Conservation (phyloP, 2,329 filamentous ascomycete species). For the Fusarium transvaalense region DNA sequence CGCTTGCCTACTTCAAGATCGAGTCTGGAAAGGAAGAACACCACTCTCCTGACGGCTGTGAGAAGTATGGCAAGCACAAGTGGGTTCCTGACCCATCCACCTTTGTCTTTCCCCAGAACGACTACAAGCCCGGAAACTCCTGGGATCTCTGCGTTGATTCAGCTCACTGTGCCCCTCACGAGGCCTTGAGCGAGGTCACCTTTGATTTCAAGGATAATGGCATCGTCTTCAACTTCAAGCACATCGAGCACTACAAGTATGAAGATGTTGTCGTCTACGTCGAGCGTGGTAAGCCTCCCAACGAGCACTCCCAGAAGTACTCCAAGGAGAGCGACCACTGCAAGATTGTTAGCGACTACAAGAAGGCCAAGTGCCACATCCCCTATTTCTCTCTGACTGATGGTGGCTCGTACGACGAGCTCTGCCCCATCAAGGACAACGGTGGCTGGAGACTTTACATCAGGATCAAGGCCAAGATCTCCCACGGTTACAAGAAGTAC, state of each 20-base stretch:
- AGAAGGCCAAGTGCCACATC: constrained; percentile 45
- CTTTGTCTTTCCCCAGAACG: constrained; percentile 44
- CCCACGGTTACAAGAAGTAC: constrained; percentile 42
- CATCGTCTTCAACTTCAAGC: constrained; percentile 43
- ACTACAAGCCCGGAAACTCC: constrained; percentile 37
- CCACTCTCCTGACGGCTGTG: constrained; percentile 39
- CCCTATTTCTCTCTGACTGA: constrained; percentile 46
- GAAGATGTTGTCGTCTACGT: constrained; percentile 45
- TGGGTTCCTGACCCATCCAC: constrained; percentile 47
- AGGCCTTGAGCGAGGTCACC: constrained; percentile 42
- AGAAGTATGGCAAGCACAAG: constrained; percentile 42
- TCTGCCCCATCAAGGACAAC: constrained; percentile 45
- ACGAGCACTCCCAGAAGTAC: constrained; percentile 40
- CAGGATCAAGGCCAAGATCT: constrained; percentile 44
- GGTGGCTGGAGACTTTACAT: constrained; percentile 49
- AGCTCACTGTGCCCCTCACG: constrained; percentile 39
- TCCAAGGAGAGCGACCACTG: constrained; percentile 44
- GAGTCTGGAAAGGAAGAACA: constrained; percentile 23
- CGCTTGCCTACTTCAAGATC: constrained; percentile 42
- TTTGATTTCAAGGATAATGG: constrained; percentile 48
- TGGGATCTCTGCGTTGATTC: constrained; percentile 46
- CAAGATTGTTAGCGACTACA: constrained; percentile 35
- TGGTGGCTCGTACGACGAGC: constrained; percentile 42
- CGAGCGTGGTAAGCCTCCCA: constrained; percentile 41
- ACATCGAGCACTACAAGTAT: constrained; percentile 47